phyloP scores from a whole-genome alignment of 352 stramenopile species.

The Halophytophthora polymorphica region DNA sequence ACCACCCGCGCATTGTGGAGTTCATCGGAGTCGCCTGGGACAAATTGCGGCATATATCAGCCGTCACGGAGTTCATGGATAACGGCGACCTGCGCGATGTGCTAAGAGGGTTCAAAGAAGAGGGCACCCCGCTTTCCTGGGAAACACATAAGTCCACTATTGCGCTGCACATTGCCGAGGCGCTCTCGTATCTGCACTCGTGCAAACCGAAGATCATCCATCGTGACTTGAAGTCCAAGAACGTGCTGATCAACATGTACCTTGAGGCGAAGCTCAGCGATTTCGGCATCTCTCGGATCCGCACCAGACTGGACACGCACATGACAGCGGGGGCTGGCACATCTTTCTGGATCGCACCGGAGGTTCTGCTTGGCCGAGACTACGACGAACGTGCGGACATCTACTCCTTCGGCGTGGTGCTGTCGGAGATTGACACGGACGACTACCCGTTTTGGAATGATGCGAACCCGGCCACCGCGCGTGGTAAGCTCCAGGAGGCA shows the following conservation, averaged over 20 bases:
- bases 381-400: conserved; percentile 54
- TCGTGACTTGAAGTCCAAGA: conserved; percentile 43
- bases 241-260: conserved; percentile 36
- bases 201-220: conserved; percentile 51
- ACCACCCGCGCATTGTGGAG: conserved; percentile 31
- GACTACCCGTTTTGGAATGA: conserved; percentile 58
- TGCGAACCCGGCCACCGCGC: conserved; percentile 18
- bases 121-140: conserved; percentile 32
- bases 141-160: conserved; percentile 43
- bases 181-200: conserved; percentile 56
- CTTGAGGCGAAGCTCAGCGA: conserved; percentile 65
- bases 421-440: conserved; percentile 48
- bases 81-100: conserved; percentile 56
- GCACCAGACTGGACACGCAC: conserved; percentile 43
- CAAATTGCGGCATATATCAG: conserved; percentile 37
- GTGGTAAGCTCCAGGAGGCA: conserved; percentile 42
- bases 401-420: conserved; percentile 48
- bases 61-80: conserved; percentile 67
- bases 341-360: conserved; percentile 63
- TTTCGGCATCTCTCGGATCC: conserved; percentile 57
- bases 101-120: conserved; percentile 38
- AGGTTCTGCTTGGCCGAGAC: conserved; percentile 42
- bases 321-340: conserved; percentile 45
- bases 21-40: conserved; percentile 40
- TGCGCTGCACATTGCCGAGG: conserved; percentile 51